Evolutionary conservation across 495 filamentous ascomycete species (phyloP).

Genomic region (Emericellopsis terricola): DNA sequence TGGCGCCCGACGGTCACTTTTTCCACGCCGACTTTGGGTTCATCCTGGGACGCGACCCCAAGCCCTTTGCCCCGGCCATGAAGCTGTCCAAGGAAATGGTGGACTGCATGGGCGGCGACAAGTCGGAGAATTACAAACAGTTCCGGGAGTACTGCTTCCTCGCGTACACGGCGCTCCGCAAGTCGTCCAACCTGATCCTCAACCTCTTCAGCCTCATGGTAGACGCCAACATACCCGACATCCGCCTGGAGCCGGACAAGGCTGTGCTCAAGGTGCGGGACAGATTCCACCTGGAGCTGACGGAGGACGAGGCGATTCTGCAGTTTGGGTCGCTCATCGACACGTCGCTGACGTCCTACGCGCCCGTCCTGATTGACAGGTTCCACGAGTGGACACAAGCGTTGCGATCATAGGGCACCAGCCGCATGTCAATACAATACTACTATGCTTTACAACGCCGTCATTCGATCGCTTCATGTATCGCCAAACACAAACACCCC

Average conservation of each 20-base stretch:
- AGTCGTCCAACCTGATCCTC: conserved; percentile 77
- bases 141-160: conserved; percentile 96
- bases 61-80: conserved; percentile 92
- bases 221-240: conserved; percentile 91
- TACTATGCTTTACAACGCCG: too few species aligned
- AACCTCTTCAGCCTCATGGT: conserved; percentile 96
- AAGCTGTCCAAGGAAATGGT: conserved; percentile 98
- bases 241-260: conserved; percentile 79
- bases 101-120: conserved; percentile 84
- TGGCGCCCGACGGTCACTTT: conserved; percentile 83
- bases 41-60: conserved; percentile 92
- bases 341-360: conserved; percentile 71
- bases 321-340: conserved; percentile 76
- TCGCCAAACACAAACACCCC: conserved; percentile 65
- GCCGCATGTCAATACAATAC: too few species aligned
- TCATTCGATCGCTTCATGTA: too few species aligned
- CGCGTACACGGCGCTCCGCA: conserved; percentile 79
- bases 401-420: conserved; percentile 32
- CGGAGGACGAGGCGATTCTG: conserved; percentile 81
- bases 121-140: conserved; percentile 57
- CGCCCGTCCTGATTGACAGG: conserved; percentile 86
- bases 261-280: conserved; percentile 90
- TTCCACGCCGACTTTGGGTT: conserved; percentile 98
- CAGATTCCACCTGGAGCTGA: conserved; percentile 79
- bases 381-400: conserved; percentile 88